Evolutionary conservation across 2,329 filamentous ascomycete species (phyloP), one percentile per base, ranked within the genome.

Genomic region (Pyrenophora graminea): DNA sequence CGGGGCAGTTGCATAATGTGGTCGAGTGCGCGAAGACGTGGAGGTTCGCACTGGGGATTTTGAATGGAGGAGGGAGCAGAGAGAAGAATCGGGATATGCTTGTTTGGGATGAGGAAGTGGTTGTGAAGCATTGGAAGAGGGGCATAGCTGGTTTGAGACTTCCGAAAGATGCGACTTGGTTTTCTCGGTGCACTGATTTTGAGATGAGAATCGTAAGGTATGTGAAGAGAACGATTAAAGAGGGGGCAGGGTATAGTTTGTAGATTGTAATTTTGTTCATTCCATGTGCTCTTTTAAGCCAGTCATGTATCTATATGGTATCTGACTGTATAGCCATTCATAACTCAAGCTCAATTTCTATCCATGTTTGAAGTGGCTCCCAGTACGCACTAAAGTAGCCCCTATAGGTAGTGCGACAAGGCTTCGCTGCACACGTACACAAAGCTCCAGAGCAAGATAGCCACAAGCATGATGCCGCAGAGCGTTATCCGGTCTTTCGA

Each of bases 21-120:
- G 42, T 63, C 1, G 56, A 66, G 18, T 69, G 65, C 53, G 64
- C 65, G 10, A 64, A 62, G 53, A 65, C 56, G 6, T 72, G 68
- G 68, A 55, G 17, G 13, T 72, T 70, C 45, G 59, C 58, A 7
- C 25, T 67, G 3, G 27, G 49, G 5, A 46, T 44, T 7, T 39
- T 38, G 3, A 31, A 23, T 6, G 38, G 18, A 25, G 21, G 15
- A 25, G 12, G 4, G 33, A 10, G 5, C 12, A 9, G n/a, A 13
- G 21, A n/a, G 42, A 37, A 37, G 19, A 30, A 38, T 9, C 23
- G 27, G 3, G 53, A 34, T 17, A 56, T 62, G 27, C 39, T 71
- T 21, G 55, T 51, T 3, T 70, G 66, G 62, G 57, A 64, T 53
- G 64, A 61, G 1, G 49, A 57, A 18, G 51, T 69, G 4, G 59